Conservation (phyloP, 1,284 basidiomycete genomes). For the Microbotryum silenes-acaulis region DNA sequence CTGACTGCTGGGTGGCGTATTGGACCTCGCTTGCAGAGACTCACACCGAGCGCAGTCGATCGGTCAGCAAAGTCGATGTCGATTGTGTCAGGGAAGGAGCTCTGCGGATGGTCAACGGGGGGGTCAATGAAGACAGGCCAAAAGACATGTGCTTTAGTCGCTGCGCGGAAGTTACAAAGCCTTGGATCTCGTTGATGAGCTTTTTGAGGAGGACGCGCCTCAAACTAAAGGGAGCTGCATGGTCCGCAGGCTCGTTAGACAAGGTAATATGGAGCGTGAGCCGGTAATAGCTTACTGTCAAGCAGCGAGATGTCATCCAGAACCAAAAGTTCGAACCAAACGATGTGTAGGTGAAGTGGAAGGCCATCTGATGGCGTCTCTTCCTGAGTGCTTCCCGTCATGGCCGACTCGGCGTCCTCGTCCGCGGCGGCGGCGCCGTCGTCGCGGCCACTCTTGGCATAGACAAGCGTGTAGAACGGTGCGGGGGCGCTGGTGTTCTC, state of each 20-base stretch:
- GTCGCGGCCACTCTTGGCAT: slow-evolving; percentile 1
- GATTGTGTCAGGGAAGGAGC: slow-evolving; percentile 54
- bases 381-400: slow-evolving; percentile 48
- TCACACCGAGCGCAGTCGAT: slow-evolving; percentile 28
- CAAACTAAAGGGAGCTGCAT: slow-evolving; percentile 47
- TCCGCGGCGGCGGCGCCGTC: background rate
- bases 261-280: background rate
- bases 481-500: slow-evolving; percentile 45
- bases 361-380: slow-evolving; percentile 39
- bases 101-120: slow-evolving; percentile 20
- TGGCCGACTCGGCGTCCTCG: slow-evolving; percentile 1
- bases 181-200: slow-evolving; percentile 49
- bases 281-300: slow-evolving; percentile 31
- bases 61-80: slow-evolving; percentile 41
- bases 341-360: slow-evolving; percentile 54
- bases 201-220: slow-evolving; percentile 57
- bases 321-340: slow-evolving; percentile 73
- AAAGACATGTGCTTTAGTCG: background rate
- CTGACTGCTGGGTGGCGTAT: no score
- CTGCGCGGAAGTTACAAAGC: slow-evolving; percentile 46
- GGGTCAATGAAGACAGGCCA: background rate
- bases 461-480: slow-evolving; percentile 42
- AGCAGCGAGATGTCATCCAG: slow-evolving; percentile 56
- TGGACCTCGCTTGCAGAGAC: background rate
- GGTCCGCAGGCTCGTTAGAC: background rate